phyloP scores from a whole-genome alignment of 2,329 filamentous ascomycete genomes.

The Fusarium guadeloupense region DNA sequence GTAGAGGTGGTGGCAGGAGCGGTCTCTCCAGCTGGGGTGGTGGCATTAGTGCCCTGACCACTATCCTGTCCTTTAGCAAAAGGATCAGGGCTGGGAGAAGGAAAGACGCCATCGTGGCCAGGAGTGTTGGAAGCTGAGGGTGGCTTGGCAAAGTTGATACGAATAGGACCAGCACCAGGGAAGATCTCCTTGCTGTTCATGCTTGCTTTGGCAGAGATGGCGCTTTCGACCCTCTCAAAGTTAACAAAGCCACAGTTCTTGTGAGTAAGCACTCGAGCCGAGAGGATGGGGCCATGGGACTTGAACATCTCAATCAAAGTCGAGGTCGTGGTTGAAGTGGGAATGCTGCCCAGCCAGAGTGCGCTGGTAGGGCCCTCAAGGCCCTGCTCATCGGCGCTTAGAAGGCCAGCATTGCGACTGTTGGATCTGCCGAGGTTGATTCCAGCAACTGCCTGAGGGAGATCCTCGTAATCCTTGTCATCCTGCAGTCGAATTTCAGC shows the following conservation, averaged over 20 bases:
- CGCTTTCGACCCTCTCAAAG: conserved; percentile 90
- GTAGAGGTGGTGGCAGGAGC: conserved; percentile 45
- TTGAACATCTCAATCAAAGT: conserved; percentile 96
- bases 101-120: conserved; percentile 85
- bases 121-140: conserved; percentile 90
- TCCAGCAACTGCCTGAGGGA: conserved; percentile 83
- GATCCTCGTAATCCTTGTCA: conserved; percentile 79
- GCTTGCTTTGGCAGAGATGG: conserved; percentile 84
- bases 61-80: conserved; percentile 68
- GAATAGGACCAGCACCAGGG: conserved; percentile 90
- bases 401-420: conserved; percentile 71
- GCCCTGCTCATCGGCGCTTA: conserved; percentile 79
- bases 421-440: conserved; percentile 76
- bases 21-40: conserved; percentile 49
- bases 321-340: conserved; percentile 94
- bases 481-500: conserved; percentile 79
- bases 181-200: conserved; percentile 99
- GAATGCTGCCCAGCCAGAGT: conserved; percentile 96
- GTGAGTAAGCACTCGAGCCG: conserved; percentile 92
- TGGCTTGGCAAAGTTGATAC: conserved; percentile 97
- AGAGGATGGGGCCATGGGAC: conserved; percentile 89
- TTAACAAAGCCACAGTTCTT: conserved; percentile 99
- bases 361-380: conserved; percentile 92
- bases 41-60: conserved; percentile 42
- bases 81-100: conserved; percentile 90